phyloP scores from a whole-genome alignment of 768 basidiomycete species.

The Leccinum subtestaceum region DNA sequence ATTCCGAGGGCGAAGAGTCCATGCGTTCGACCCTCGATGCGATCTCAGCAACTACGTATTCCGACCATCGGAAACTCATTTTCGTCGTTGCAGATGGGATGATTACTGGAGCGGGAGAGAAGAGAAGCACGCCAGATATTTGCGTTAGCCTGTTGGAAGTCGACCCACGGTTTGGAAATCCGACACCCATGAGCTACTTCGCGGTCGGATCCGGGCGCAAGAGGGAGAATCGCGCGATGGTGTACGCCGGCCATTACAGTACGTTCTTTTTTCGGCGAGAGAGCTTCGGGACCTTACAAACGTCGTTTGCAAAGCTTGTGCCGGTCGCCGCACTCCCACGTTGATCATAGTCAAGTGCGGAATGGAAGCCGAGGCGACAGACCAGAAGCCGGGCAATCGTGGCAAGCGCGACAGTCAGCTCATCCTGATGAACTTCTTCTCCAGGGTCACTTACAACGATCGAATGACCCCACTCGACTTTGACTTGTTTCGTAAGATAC shows the following conservation, averaged over 20 bases:
- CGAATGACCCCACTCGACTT: conserved; percentile 97
- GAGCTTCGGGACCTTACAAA: too few species aligned
- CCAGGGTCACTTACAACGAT: conserved; percentile 98
- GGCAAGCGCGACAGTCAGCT: conserved; percentile 99
- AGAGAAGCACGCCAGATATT: conserved; percentile 92
- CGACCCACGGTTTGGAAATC: conserved; percentile 94
- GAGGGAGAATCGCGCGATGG: conserved; percentile 91
- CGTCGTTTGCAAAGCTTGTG: conserved; percentile 50
- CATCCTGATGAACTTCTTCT: conserved; percentile 99
- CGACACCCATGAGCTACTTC: conserved; percentile 88
- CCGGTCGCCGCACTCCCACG: conserved; percentile 89
- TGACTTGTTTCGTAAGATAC: conserved; percentile 95
- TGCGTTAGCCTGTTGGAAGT: conserved; percentile 90
- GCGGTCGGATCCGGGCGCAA: conserved; percentile 91
- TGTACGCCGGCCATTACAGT: conserved; percentile 99
- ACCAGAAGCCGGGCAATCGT: conserved; percentile 96
- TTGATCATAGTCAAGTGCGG: conserved; percentile 97
- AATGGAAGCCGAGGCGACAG: conserved; percentile 77
- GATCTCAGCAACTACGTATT: conserved; percentile 87
- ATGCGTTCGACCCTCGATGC: conserved; percentile 90
- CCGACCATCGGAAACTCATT: conserved; percentile 86
- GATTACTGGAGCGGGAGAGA: conserved; percentile 98
- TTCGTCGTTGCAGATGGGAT: conserved; percentile 97
- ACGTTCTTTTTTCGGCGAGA: conserved; percentile 34
- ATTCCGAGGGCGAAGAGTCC: conserved; percentile 94